Evolutionary conservation across 768 basidiomycete genomes (phyloP).

Genomic region (Porpolomopsis calyptriformis): DNA sequence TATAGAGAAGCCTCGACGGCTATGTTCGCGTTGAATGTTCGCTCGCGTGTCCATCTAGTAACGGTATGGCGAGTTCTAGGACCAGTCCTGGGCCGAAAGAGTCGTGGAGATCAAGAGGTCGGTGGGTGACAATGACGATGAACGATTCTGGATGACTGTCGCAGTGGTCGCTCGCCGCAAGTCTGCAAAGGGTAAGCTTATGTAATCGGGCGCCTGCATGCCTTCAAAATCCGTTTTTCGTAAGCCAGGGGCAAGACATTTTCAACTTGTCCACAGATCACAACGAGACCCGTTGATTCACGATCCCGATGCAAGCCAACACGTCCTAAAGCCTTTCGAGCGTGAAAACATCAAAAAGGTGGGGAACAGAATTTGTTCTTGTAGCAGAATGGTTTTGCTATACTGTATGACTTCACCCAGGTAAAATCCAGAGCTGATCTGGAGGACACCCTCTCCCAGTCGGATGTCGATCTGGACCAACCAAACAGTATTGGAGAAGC

Average conservation of each 20-base stretch:
- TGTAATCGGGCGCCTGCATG: conserved; percentile 32
- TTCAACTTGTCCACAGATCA: conserved; percentile 94
- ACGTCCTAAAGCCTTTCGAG: conserved; percentile 81
- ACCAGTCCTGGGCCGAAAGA: conserved; percentile 10
- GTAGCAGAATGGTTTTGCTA: conserved; percentile 8
- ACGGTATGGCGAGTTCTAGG: background rate
- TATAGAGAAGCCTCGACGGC: conserved; percentile 81
- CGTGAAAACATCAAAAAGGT: conserved; percentile 66
- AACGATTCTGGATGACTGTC: no score
- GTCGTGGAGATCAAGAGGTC: no score
- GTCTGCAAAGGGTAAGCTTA: conserved; percentile 19
- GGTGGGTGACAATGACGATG: no score
- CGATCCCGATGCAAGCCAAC: conserved; percentile 77
- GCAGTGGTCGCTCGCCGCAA: no score
- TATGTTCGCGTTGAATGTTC: conserved; percentile 66
- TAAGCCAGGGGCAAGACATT: conserved; percentile 82
- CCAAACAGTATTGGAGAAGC: conserved; percentile 75
- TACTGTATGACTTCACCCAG: no score
- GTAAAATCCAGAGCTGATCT: conserved; percentile 78
- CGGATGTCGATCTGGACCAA: conserved; percentile 36
- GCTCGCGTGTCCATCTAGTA: conserved; percentile 37
- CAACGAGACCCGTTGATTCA: conserved; percentile 93
- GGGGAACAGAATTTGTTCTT: conserved; percentile 6
- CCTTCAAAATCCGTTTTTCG: conserved; percentile 81
- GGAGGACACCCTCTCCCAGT: conserved; percentile 43